Evolutionary conservation across 2,329 filamentous ascomycete genomes (phyloP), one percentile per base, ranked within the genome.

Genomic region (Corinectria fuckeliana): DNA sequence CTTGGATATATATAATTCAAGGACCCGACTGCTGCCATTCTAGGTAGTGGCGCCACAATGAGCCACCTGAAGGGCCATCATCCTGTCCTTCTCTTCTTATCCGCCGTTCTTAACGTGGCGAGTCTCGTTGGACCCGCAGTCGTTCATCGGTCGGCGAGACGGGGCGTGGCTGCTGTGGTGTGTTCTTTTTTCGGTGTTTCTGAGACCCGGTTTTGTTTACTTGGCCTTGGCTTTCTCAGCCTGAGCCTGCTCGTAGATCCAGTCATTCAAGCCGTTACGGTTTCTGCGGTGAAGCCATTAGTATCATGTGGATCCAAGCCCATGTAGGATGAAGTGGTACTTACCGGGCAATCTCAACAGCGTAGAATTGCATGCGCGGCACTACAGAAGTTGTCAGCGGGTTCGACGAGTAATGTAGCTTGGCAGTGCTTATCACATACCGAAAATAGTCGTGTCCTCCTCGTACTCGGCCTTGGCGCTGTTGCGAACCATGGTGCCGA

Each of bases 401-500:
- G 7, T 13, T 14, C 36, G 4, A 10, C 10, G 6, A 47, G 25
- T 4, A 16, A 18, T 25, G 16, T 7, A 16, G 20, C 26, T 20
- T 32, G 13, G 6, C 8, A 30, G 20, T 10, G 4, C 14, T 5
- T 2, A 32, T 34, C 11, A 26, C 38, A 16, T 38, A 93, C 91
- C 93, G 71, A 99, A 98, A 52, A 99, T 97, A 3, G 93, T 97
- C 54, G 90, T 92, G 56, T 96, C 83, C 79, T 96, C 83, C 52
- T 89, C 91, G 75, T 99, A 98, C 77, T 97, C 94, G 52, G 78
- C 87, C 70, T 91, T 91, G 34, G 92, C 85, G 72, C 85, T 91
- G 57, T 86, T 84, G 58, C 95, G 88, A 70, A 99, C 76, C 85
- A 99, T 93, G 30, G 95, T 97, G 56, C 95, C 95, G 77, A 97